A percentile compares a stretch with the other conserved stretches of the same genome.
These are phyloP conservation scores for Suhomyces xylopsoci DNA, from an alignment of 805 yeast species.

Conservation along the genomic window DNA sequence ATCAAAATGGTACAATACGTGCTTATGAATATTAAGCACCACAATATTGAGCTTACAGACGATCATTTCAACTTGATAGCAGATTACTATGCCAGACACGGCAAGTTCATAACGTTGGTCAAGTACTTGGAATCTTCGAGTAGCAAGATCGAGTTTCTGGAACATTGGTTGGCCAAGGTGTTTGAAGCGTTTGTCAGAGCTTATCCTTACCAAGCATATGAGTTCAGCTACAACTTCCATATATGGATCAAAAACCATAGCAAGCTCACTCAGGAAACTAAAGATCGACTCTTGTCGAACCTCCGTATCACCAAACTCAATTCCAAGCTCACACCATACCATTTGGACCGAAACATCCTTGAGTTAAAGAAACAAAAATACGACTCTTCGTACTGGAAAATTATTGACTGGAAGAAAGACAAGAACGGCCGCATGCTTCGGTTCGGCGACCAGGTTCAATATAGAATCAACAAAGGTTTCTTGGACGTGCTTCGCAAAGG, in stretches of 20 bases:
- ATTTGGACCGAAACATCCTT: constrained; percentile 11
- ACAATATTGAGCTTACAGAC: constrained; percentile 13
- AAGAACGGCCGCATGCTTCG: constrained; percentile 11
- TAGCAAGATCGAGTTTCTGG: constrained; percentile 18
- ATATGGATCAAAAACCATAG: constrained; percentile 16
- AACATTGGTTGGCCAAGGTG: constrained; percentile 20
- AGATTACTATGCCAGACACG: constrained; percentile 22
- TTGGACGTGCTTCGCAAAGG: constrained; percentile 31
- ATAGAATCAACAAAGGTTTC: constrained; percentile 32
- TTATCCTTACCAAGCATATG: constrained; percentile 30
- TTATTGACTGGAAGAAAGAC: constrained; percentile 14
- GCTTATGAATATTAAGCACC: constrained; percentile 24
- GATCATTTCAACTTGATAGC: constrained; percentile 22
- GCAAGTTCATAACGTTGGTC: constrained; percentile 28
- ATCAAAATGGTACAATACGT: constrained; percentile 26
- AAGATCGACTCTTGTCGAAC: constrained; percentile 8
- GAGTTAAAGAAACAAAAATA: constrained; percentile 21
- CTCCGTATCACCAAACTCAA: constrained; percentile 18
- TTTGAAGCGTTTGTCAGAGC: constrained; percentile 31
- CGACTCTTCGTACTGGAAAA: constrained; percentile 21
- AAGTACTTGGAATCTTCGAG: constrained; percentile 20
- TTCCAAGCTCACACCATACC: constrained; percentile 28
- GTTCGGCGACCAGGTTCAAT: constrained; percentile 25
- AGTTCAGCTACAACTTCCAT: constrained; percentile 18
- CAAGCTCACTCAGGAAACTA: constrained; percentile 8